Evolutionary conservation across 148 eudicot genomes (phyloP), one percentile per base, ranked within the genome.

Genomic region (Rhododendron kiyosumense): DNA sequence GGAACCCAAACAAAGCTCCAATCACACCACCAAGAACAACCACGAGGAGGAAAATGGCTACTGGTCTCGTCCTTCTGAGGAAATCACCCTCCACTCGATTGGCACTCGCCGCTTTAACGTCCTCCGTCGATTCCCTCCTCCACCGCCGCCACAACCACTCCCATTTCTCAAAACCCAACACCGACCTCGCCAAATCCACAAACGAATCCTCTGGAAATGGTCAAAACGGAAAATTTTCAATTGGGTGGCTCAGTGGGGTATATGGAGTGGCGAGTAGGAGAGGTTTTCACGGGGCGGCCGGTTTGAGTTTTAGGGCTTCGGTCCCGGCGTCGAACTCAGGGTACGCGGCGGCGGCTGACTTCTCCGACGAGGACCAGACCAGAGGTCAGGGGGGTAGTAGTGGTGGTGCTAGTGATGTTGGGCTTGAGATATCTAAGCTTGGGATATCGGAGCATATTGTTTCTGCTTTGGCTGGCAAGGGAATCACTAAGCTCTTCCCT

Each of bases 401-500:
- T 20, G 24, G 22, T 34, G 45, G 36, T 15, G 74, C 84, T 3
- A 86, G 61, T 24, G 93, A 89, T 63, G 96, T 91, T 7, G 90
- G 98, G 3, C 90, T 97, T 46, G 98, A 92, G 84, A 97, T 97
- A 1, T 86, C 95, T 20, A 93, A 92, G 88, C 96, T 97, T 85
- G 93, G 92, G 45, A 90, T 97, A 83, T 92, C 94, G 46, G 61
- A 82, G 12, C 92, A 92, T 30, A 89, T 97, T 30, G 91, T 95
- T 36, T 41, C 92, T 13, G 89, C 94, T 78, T 89, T 97, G 90
- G 85, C 92, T 5, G 81, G 84, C 26, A 92, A 85, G 86, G 99
- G 99, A 6, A 96, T 96, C 80, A 89, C 94, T 51, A 95, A 90
- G 86, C 95, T 97, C 67, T 97, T 97, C 57, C 98, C 99, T 2